A percentile compares a stretch with the other conserved stretches of the same genome.
Conservation (phyloP, 2,329 filamentous ascomycete species). For the Seiridium unicorne region DNA sequence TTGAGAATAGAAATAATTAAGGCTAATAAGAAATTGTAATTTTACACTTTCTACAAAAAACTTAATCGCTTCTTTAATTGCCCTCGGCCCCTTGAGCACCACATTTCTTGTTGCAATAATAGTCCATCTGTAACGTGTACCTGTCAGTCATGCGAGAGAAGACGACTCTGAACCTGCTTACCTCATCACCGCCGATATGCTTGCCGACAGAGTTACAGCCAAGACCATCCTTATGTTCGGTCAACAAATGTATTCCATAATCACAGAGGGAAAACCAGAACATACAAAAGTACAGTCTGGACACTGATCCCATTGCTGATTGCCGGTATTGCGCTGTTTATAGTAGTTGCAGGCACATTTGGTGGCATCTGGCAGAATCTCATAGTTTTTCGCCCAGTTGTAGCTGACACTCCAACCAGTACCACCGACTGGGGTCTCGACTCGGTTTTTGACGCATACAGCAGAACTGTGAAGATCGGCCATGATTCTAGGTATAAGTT, state of each 20-base stretch:
- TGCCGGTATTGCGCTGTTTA: neutral
- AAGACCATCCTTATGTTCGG: neutral
- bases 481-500: neutral
- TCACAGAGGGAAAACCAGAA: neutral
- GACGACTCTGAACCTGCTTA: neutral
- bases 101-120: conserved; percentile 1
- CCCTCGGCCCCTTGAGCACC: neutral
- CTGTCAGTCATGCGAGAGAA: neutral
- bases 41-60: too few species aligned
- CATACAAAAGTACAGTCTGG: conserved; percentile 2
- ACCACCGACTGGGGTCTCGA: neutral
- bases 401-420: conserved; percentile 1
- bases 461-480: neutral
- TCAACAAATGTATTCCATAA: neutral
- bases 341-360: conserved; percentile 1
- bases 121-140: neutral
- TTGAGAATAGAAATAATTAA: too few species aligned
- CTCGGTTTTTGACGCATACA: neutral
- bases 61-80: too few species aligned
- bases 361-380: conserved; percentile 1
- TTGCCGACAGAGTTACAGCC: neutral
- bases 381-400: conserved; percentile 2
- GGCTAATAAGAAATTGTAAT: too few species aligned
- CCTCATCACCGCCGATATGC: conserved; percentile 4
- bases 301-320: conserved; percentile 1